Evolutionary conservation across 441 rosid species (phyloP), one percentile per base, ranked within the genome.

Genomic region (Pelargonium myrrhifolium): DNA sequence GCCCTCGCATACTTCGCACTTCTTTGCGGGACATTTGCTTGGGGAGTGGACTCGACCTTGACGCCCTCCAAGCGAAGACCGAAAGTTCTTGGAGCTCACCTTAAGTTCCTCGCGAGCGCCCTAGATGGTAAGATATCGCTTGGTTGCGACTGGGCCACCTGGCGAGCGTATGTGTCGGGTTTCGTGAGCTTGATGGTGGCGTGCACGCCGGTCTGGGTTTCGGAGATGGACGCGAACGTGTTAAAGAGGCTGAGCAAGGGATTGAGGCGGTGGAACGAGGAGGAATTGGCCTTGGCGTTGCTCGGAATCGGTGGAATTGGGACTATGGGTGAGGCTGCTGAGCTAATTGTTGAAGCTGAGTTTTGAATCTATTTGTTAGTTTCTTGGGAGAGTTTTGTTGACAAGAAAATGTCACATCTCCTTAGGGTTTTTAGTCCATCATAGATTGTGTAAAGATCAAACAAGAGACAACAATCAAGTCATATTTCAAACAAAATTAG

Each of bases 1-100:
- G 94, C 92, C n/a, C 93, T 95, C 28, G 96, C 99, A 3, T 87
- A 88, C 85, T 85, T 95, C 67, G 85, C 89, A 4, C 68, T 95
- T 71, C 81, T 89, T 43, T 85, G 90, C 68, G 91, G 95, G 65
- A 76, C 93, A 40, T 92, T 92, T 45, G 96, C 97, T 1, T 95
- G 99, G 98, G 99, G 99, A 9, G 79, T 90, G 53, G 96, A 89
- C 78, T 86, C 90, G 0, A 72, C 80, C 15, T 75, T 87, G 26
- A 81, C 86, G 10, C 80, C 89, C 39, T 86, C 95, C 6, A 87
- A 82, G 75, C 82, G 88, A n/a, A 78, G 97, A 69, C 80, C 84
- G 6, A 82, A 68, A 72, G 87, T 86, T 68, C 80, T 95, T 55
- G 83, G 79, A 58, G 58, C 78, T 65, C 98, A 95, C 81, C 69